A percentile compares a stretch with the other conserved stretches of the same genome.
Evolutionary conservation across 2,329 filamentous ascomycete species (phyloP).

Genomic region (Hymenoscyphus repandus): DNA sequence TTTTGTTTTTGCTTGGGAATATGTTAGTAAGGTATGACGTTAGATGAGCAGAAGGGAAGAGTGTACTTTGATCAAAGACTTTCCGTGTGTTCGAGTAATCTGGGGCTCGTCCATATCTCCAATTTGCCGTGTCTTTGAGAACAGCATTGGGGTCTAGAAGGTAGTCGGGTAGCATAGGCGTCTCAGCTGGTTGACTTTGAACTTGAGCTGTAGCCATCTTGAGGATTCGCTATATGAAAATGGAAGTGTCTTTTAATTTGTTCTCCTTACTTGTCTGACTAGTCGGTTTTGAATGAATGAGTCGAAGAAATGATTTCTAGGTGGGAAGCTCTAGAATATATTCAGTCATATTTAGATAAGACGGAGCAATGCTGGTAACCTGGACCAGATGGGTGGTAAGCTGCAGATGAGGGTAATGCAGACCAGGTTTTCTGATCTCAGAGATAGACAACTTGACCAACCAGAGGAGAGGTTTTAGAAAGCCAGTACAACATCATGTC

Average conservation of each 20-base stretch:
- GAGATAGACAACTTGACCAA: no score
- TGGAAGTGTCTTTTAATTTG: no score
- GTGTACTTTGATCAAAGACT: slow-evolving; percentile 53
- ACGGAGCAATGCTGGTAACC: no score
- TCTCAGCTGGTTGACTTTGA: slow-evolving; percentile 8
- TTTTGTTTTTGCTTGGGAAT: slow-evolving; percentile 46
- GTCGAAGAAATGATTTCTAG: background rate
- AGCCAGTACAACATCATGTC: no score
- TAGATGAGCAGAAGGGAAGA: background rate
- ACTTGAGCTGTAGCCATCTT: slow-evolving; percentile 20
- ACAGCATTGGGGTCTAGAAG: slow-evolving; percentile 54
- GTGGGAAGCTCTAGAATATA: no score
- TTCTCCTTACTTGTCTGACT: no score
- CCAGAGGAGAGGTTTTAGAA: no score
- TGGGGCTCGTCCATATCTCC: slow-evolving; percentile 55
- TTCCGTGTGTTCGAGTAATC: slow-evolving; percentile 61
- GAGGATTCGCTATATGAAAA: background rate
- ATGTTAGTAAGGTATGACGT: background rate
- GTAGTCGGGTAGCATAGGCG: slow-evolving; percentile 46
- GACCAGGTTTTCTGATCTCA: no score
- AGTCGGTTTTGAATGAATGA: background rate
- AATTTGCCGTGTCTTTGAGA: slow-evolving; percentile 47
- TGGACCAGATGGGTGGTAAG: background rate
- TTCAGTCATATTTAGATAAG: no score
- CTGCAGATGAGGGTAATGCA: background rate